Evolutionary conservation across 2,329 filamentous ascomycete genomes (phyloP).

Genomic region (Fusarium solani-melongenae): DNA sequence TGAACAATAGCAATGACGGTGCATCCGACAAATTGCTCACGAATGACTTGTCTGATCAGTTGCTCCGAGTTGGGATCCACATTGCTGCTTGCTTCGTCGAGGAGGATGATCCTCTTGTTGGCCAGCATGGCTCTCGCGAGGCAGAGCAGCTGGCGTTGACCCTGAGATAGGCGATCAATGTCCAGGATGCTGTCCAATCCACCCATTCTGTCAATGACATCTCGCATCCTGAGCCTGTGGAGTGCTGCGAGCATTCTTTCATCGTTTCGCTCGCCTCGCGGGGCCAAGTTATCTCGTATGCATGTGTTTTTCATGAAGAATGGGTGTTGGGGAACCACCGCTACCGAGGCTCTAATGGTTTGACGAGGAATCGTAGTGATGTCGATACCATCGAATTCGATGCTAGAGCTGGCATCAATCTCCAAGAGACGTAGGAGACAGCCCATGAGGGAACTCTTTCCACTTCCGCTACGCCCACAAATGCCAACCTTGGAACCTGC

Average conservation of each 20-base stretch:
- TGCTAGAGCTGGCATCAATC: constrained; percentile 49
- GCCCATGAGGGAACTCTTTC: constrained; percentile 52
- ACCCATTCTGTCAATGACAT: constrained; percentile 44
- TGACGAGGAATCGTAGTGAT: constrained; percentile 37
- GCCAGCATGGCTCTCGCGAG: constrained; percentile 50
- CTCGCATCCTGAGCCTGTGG: background rate
- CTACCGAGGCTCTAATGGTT: constrained; percentile 47
- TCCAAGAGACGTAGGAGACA: constrained; percentile 62
- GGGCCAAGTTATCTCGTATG: constrained; percentile 62
- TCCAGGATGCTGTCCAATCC: constrained; percentile 51
- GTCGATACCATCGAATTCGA: constrained; percentile 59
- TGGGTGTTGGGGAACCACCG: constrained; percentile 62
- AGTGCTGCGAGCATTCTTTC: constrained; percentile 52
- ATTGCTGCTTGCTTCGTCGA: constrained; percentile 53
- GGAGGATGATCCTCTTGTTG: constrained; percentile 48
- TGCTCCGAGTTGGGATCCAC: constrained; percentile 50
- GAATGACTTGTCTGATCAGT: constrained; percentile 48
- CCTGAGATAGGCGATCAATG: constrained; percentile 50
- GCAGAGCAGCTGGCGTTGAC: constrained; percentile 59
- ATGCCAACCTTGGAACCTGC: constrained; percentile 53
- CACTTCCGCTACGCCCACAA: constrained; percentile 57
- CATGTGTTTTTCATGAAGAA: constrained; percentile 58
- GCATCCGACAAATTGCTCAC: constrained; percentile 50
- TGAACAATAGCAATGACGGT: constrained; percentile 63
- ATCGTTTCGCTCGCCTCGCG: constrained; percentile 38